Base-by-base conservation (phyloP, 805 yeast species). In the Saccharomycopsis fodiens region DNA sequence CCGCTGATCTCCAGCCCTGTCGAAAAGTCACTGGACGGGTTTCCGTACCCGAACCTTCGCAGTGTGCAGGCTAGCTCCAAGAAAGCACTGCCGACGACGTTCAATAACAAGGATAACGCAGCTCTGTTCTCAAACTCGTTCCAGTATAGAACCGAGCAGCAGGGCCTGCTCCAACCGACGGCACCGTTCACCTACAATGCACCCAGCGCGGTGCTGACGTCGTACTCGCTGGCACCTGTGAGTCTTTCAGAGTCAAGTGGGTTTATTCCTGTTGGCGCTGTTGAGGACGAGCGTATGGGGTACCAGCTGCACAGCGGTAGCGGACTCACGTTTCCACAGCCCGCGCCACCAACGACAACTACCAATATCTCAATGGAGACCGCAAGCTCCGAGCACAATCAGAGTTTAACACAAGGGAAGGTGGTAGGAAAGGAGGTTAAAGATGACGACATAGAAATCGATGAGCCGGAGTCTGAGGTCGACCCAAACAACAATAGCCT, bases 261-360 rank as follows among this genome's bases (percentile, higher is more conserved):
- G 49, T 46, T 41, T 43, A 42, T 39, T 15, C 54, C 54, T 3
- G 50, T 62, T 19, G 8, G 20, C n/a, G 15, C 46, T 5, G 35
- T 32, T 6, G 20, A 34, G 10, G 29, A 30, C 20, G n/a, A 30
- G 12, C 37, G 29, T 15, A 20, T 15, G 19, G 27, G 45, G 22
- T 29, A 44, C 45, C 36, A 49, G 32, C 38, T 30, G 13, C 47
- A 47, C 35, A 39, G 44, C 4, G 36, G 36, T 31, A 19, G 34
- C n/a, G 20, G 20, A 16, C 41, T 47, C 21, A 50, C 44, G n/a
- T 52, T 52, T 25, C 67, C 64, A 21, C 66, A 64, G 31, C 70
- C 72, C 20, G 59, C 70, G 0, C 69, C 69, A 17, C 68, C 77
- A 4, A 67, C 68, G 8, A 76, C 83, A 7, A 77, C 83, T 2